Conservation (phyloP, 805 yeast species). For the Maudiozyma bulderi region DNA sequence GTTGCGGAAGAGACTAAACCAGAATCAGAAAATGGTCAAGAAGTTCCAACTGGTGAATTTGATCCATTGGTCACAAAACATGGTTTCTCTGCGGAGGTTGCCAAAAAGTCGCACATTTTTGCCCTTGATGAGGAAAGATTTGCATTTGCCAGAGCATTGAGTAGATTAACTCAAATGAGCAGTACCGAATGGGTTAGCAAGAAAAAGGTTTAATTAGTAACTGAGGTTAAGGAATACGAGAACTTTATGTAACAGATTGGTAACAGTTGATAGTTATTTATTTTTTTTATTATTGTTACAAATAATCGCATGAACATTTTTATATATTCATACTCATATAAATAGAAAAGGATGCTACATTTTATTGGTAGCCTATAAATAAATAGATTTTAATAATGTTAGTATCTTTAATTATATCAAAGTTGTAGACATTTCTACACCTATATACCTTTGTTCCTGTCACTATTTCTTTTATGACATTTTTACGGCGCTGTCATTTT, state of each 20-base stretch:
- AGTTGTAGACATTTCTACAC: too few species aligned
- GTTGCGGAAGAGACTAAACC: background rate
- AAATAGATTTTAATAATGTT: too few species aligned
- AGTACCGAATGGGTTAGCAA: slow-evolving; percentile 72
- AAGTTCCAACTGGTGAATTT: slow-evolving; percentile 20
- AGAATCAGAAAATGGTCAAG: slow-evolving; percentile 23
- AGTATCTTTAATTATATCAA: too few species aligned
- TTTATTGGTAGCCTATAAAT: too few species aligned
- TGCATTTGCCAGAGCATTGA: slow-evolving; percentile 92
- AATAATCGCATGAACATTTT: background rate
- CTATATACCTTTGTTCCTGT: too few species aligned
- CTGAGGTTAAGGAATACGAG: slow-evolving; percentile 2
- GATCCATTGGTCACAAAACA: slow-evolving; percentile 63
- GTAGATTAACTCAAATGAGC: slow-evolving; percentile 88
- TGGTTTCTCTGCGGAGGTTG: slow-evolving; percentile 66
- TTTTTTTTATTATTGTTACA: too few species aligned
- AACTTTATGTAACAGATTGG: background rate
- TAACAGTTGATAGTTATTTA: background rate
- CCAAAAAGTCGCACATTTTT: slow-evolving; percentile 65
- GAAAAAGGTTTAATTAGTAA: background rate
- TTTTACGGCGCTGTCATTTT: too few species aligned
- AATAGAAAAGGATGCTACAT: background rate
- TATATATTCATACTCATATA: background rate
- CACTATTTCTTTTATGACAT: too few species aligned
- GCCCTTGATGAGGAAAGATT: slow-evolving; percentile 90